phyloP scores from a whole-genome alignment of 257 asterid genomes.

The Catharanthus roseus region DNA sequence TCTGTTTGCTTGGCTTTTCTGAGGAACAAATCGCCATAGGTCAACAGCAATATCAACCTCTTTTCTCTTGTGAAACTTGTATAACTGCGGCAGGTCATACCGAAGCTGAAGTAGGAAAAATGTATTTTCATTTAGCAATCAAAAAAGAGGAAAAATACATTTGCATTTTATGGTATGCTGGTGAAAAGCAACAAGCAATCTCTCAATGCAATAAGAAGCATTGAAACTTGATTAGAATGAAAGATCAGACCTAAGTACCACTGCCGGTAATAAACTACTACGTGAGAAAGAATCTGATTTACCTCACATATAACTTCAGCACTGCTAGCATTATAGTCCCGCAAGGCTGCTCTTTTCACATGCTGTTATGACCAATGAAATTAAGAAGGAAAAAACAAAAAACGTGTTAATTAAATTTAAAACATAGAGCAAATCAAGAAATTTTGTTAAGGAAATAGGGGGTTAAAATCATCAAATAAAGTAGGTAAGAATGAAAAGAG shows the following conservation, averaged over 20 bases:
- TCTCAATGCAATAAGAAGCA: not conserved
- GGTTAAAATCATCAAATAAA: not conserved
- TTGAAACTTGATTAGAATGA: not conserved
- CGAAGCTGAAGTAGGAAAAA: constrained; percentile 51
- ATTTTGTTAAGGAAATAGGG: too few species aligned
- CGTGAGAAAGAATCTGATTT: constrained; percentile 3
- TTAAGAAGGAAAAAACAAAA: constrained; percentile 6
- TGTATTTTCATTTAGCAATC: not conserved
- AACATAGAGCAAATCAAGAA: not conserved
- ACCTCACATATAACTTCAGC: constrained; percentile 98
- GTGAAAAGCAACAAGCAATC: not conserved
- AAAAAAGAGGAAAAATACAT: constrained; percentile 1
- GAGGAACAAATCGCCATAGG: constrained; percentile 94
- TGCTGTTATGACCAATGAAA: constrained; percentile 46
- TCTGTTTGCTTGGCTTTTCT: not conserved
- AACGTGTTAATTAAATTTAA: not conserved
- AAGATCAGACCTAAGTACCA: not conserved
- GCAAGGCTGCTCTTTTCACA: constrained; percentile 65
- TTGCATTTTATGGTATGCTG: not conserved
- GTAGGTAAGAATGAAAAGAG: not conserved
- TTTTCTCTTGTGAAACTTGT: constrained; percentile 94
- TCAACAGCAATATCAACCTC: constrained; percentile 95
- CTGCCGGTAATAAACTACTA: not conserved
- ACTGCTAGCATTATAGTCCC: constrained; percentile 70
- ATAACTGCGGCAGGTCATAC: constrained; percentile 80